Conservation (phyloP, 441 rosid species). For the Melastoma candidum region DNA sequence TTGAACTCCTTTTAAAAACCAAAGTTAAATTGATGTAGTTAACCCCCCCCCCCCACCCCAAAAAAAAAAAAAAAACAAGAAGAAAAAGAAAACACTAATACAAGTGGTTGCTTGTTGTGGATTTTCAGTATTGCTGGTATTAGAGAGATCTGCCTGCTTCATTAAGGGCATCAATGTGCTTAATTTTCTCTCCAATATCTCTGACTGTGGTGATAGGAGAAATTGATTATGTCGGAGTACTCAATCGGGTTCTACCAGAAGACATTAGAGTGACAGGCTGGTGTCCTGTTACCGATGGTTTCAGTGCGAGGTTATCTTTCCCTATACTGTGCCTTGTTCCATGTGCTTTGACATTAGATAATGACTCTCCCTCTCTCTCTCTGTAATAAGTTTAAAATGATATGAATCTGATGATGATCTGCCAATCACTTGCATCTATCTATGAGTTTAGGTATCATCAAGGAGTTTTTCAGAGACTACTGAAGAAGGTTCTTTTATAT, state of each 20-base stretch:
- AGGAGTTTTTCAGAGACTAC: not conserved
- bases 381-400: too few species aligned
- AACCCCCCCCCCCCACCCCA: too few species aligned
- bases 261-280: constrained; percentile 86
- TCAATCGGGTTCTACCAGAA: constrained; percentile 81
- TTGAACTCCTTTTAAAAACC: too few species aligned
- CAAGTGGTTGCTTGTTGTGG: too few species aligned
- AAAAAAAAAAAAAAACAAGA: too few species aligned
- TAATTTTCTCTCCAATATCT: constrained; percentile 9
- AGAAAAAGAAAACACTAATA: too few species aligned
- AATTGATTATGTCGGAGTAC: constrained; percentile 77
- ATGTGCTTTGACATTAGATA: not conserved
- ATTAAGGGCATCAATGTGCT: constrained; percentile 13
- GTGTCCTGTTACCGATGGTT: constrained; percentile 76
- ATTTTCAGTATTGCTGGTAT: too few species aligned
- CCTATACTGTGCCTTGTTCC: constrained; percentile 7
- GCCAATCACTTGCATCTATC: too few species aligned
- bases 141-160: constrained; percentile 5
- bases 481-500: not conserved
- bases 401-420: too few species aligned
- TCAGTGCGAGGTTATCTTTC: constrained; percentile 73
- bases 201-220: constrained; percentile 35
- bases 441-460: too few species aligned
- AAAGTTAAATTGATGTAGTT: too few species aligned
- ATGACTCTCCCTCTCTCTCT: not conserved